These are phyloP conservation scores for Chaetomiaceae sp. DNA, from an alignment of 2,329 filamentous ascomycete genomes.

Conservation along the genomic window DNA sequence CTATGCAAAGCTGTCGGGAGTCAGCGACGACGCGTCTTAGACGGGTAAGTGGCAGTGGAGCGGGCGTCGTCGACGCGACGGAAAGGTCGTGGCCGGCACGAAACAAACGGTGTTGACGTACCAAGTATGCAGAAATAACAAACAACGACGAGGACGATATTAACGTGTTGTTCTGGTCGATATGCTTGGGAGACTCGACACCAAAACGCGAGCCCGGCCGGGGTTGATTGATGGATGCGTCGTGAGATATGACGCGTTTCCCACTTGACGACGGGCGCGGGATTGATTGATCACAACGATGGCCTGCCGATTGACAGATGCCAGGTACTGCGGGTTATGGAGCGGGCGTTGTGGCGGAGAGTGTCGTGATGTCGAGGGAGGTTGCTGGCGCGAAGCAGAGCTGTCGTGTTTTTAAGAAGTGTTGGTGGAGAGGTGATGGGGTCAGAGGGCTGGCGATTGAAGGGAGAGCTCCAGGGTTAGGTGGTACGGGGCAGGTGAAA, in stretches of 20 bases:
- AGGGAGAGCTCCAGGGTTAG: constrained; percentile 19
- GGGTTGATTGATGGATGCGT: constrained; percentile 7
- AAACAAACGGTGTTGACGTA: constrained; percentile 10
- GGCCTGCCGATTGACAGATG: constrained; percentile 15
- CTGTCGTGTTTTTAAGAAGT: constrained; percentile 28
- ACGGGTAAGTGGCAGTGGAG: background rate
- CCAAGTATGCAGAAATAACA: constrained; percentile 19
- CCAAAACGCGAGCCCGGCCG: constrained; percentile 8
- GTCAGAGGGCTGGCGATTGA: constrained; percentile 18
- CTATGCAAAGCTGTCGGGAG: constrained; percentile 11
- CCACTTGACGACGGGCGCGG: background rate
- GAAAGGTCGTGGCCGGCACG: background rate
- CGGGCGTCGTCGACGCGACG: background rate
- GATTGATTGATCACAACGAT: constrained; percentile 16
- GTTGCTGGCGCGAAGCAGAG: constrained; percentile 19
- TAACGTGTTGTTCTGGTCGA: constrained; percentile 14
- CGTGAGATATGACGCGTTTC: constrained; percentile 12
- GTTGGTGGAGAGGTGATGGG: constrained; percentile 28
- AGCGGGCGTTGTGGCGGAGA: constrained; percentile 15
- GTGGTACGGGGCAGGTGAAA: constrained; percentile 18
- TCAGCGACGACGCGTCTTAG: constrained; percentile 15
- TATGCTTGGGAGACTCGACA: constrained; percentile 10
- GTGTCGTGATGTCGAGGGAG: constrained; percentile 19
- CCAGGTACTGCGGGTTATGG: constrained; percentile 9
- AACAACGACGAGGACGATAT: constrained; percentile 9